Percentiles rank a stretch among this genome's conserved stretches.
Evolutionary conservation across 1,284 basidiomycete species (phyloP).

Genomic region (Marasmius tenuissimus): DNA sequence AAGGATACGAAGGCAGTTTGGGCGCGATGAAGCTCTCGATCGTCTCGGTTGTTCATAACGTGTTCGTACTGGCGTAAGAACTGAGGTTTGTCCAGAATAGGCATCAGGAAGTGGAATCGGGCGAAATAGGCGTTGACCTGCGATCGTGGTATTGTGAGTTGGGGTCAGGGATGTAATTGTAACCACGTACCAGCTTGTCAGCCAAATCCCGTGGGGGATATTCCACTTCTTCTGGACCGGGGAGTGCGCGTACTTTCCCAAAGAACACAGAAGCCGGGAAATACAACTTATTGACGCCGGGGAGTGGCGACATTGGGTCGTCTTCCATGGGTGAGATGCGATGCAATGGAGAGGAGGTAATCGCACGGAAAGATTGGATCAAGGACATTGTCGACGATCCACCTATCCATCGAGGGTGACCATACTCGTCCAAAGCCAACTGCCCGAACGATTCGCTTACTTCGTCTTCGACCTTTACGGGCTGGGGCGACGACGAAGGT

Average conservation of each 20-base stretch:
- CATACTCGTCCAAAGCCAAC: conserved; percentile 84
- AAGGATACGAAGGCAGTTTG: conserved; percentile 76
- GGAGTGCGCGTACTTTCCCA: conserved; percentile 82
- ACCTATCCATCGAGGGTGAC: conserved; percentile 90
- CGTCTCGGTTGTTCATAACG: conserved; percentile 70
- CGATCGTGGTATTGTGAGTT: conserved; percentile 14
- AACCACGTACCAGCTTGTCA: conserved; percentile 66
- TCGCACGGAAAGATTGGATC: conserved; percentile 81
- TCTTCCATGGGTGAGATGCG: conserved; percentile 81
- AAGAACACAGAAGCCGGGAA: conserved; percentile 88
- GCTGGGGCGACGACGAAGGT: conserved; percentile 28
- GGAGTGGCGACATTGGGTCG: conserved; percentile 71
- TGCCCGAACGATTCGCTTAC: conserved; percentile 82
- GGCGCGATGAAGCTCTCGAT: conserved; percentile 48
- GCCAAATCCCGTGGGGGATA: conserved; percentile 81
- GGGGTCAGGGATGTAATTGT: conserved; percentile 10
- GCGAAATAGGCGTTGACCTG: conserved; percentile 85
- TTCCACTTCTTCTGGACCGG: conserved; percentile 83
- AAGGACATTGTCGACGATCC: conserved; percentile 89
- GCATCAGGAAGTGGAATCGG: conserved; percentile 82
- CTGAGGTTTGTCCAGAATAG: conserved; percentile 78
- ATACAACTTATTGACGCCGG: conserved; percentile 80
- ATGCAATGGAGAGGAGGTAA: conserved; percentile 72
- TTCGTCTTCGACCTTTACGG: conserved; percentile 67
- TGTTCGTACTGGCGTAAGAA: conserved; percentile 72